Percentiles rank a stretch among this genome's conserved stretches.
Evolutionary conservation across 2,329 filamentous ascomycete genomes (phyloP).

Genomic region (Nemania sp.): DNA sequence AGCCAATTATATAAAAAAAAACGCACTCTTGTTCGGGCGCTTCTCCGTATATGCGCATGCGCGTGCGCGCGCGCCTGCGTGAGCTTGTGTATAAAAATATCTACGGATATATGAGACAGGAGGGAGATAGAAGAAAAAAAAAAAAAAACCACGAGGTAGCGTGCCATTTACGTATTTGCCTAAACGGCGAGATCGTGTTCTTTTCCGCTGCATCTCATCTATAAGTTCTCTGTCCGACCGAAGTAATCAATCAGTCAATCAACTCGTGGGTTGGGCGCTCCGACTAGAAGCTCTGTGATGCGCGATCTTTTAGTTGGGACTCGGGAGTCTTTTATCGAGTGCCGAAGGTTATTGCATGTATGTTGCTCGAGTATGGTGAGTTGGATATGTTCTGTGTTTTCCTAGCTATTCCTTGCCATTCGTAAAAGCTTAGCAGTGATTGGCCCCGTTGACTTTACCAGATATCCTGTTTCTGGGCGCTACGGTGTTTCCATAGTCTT

Average conservation of each 20-base stretch:
- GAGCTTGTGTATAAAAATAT: background rate
- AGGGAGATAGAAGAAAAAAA: background rate
- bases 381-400: no score
- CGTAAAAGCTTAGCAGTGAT: no score
- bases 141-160: slow-evolving; percentile 5
- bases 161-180: slow-evolving; percentile 22
- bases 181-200: slow-evolving; percentile 16
- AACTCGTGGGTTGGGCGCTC: background rate
- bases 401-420: no score
- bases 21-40: no score
- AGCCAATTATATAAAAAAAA: no score
- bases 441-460: no score
- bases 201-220: slow-evolving; percentile 2
- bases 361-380: no score
- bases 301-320: no score
- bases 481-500: background rate
- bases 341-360: no score
- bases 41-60: background rate
- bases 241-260: background rate
- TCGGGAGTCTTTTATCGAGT: no score
- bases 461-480: background rate
- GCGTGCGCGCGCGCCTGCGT: background rate
- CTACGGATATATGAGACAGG: background rate
- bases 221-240: background rate
- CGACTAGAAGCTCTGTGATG: no score